Evolutionary conservation across 192 early-diverging fungal genomes (phyloP).

Genomic region (Dimargaris verticillata): DNA sequence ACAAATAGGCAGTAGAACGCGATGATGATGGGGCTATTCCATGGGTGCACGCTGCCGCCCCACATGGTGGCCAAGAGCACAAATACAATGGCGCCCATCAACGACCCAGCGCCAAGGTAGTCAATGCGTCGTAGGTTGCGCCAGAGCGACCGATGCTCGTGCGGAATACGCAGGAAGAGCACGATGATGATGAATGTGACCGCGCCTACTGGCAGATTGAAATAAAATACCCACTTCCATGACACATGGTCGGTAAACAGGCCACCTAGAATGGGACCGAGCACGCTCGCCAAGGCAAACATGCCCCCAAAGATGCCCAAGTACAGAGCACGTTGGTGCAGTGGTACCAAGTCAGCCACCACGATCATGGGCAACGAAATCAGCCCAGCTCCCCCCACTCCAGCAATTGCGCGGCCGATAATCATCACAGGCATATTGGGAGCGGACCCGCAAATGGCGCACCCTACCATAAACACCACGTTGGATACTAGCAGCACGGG

Average conservation of each 20-base stretch:
- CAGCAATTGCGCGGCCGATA: slow-evolving; percentile 39
- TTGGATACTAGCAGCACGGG: slow-evolving; percentile 33
- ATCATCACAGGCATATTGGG: slow-evolving; percentile 49
- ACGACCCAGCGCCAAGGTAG: slow-evolving; percentile 34
- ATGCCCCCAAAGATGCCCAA: slow-evolving; percentile 35
- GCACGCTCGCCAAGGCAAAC: slow-evolving; percentile 35
- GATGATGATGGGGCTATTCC: slow-evolving; percentile 46
- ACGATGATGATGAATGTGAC: slow-evolving; percentile 23
- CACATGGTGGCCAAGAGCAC: slow-evolving; percentile 52
- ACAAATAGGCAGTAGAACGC: slow-evolving; percentile 24
- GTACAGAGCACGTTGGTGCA: slow-evolving; percentile 45
- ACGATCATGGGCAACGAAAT: slow-evolving; percentile 48
- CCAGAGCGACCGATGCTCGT: slow-evolving; percentile 16
- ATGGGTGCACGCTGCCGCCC: slow-evolving; percentile 55
- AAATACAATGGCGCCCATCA: slow-evolving; percentile 37
- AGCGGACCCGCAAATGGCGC: slow-evolving; percentile 34
- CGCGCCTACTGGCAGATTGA: slow-evolving; percentile 27
- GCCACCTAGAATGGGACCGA: slow-evolving; percentile 42
- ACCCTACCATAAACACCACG: slow-evolving; percentile 34
- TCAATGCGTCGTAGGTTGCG: slow-evolving; percentile 44
- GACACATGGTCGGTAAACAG: slow-evolving; percentile 28
- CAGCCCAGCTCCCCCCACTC: slow-evolving; percentile 48
- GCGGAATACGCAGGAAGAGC: slow-evolving; percentile 20
- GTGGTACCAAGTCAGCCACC: slow-evolving; percentile 49
- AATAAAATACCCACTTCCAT: slow-evolving; percentile 42